Percentiles rank a stretch among this genome's conserved stretches.
These are phyloP conservation scores for Lecanicillium sp. DNA, from an alignment of 2,329 filamentous ascomycete species.

Conservation along the genomic window DNA sequence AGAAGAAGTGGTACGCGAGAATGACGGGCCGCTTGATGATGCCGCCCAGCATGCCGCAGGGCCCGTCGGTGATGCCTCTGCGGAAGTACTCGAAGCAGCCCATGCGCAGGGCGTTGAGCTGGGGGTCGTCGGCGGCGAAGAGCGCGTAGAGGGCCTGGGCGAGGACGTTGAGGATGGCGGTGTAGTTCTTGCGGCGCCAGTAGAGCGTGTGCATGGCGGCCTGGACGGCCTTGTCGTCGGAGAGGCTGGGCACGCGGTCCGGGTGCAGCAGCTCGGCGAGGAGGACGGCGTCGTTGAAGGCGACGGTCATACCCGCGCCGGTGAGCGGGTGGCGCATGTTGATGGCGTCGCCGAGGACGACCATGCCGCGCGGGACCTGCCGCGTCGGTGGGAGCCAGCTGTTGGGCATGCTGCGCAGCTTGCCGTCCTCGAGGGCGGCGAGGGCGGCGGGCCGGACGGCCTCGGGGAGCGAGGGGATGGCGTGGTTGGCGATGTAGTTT, in stretches of 20 bases:
- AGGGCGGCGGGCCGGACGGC: constrained; percentile 67
- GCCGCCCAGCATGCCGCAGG: constrained; percentile 74
- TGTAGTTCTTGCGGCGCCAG: constrained; percentile 77
- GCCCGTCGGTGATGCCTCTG: constrained; percentile 67
- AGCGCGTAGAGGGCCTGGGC: constrained; percentile 88
- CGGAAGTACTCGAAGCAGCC: constrained; percentile 95
- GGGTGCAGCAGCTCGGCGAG: constrained; percentile 70
- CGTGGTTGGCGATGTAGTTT: constrained; percentile 71
- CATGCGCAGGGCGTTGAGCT: constrained; percentile 73
- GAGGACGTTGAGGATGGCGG: constrained; percentile 93
- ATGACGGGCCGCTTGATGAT: constrained; percentile 71
- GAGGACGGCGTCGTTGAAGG: constrained; percentile 83
- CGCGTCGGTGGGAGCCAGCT: constrained; percentile 76
- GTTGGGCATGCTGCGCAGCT: constrained; percentile 85
- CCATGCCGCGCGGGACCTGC: constrained; percentile 55
- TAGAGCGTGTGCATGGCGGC: constrained; percentile 71
- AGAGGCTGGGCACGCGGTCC: constrained; percentile 59
- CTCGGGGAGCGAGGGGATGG: constrained; percentile 70
- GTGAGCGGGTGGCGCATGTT: constrained; percentile 99
- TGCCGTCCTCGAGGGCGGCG: constrained; percentile 69
- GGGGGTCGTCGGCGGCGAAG: constrained; percentile 76
- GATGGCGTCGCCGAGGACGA: constrained; percentile 87
- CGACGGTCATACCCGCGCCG: constrained; percentile 96
- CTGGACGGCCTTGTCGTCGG: constrained; percentile 59
- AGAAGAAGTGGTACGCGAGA: constrained; percentile 90